Conservation (phyloP, 148 eudicot genomes). For the Camellia lanceoleosa region DNA sequence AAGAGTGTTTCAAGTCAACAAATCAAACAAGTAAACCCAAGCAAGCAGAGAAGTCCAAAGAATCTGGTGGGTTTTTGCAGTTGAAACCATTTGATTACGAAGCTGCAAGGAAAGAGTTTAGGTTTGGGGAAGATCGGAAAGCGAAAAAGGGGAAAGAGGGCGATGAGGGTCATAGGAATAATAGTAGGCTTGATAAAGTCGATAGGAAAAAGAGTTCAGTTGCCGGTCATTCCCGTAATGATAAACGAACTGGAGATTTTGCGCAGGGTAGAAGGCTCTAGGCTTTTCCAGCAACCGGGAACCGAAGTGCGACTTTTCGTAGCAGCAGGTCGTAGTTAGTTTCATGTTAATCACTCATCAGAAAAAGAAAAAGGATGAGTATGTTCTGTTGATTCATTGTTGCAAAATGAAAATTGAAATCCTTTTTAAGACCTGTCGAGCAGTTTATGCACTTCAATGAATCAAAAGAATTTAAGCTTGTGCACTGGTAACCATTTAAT, state of each 20-base stretch:
- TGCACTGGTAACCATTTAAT: no score
- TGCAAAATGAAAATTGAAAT: not conserved
- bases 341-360: not conserved
- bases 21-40: conserved; percentile 28
- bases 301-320: conserved; percentile 83
- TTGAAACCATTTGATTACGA: conserved; percentile 75
- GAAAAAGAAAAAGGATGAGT: not conserved
- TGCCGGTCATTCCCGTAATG: conserved; percentile 25
- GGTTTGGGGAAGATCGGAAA: conserved; percentile 36
- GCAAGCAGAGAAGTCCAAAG: conserved; percentile 19
- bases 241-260: conserved; percentile 33
- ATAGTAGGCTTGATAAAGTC: not conserved
- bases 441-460: not conserved
- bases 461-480: not conserved
- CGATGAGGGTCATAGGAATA: conserved; percentile 10
- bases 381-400: no score
- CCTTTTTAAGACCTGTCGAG: not conserved
- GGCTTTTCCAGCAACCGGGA: conserved; percentile 92
- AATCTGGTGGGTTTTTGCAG: conserved; percentile 24
- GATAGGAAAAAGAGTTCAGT: conserved; percentile 30
- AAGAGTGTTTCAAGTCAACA: conserved; percentile 53
- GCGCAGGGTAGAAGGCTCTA: conserved; percentile 80
- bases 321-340: not conserved
- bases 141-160: conserved; percentile 18
- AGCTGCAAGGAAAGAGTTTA: conserved; percentile 57